Evolutionary conservation across 345 rosid species (phyloP), one percentile per base, ranked within the genome.

Genomic region (Gossypioides kirkii): DNA sequence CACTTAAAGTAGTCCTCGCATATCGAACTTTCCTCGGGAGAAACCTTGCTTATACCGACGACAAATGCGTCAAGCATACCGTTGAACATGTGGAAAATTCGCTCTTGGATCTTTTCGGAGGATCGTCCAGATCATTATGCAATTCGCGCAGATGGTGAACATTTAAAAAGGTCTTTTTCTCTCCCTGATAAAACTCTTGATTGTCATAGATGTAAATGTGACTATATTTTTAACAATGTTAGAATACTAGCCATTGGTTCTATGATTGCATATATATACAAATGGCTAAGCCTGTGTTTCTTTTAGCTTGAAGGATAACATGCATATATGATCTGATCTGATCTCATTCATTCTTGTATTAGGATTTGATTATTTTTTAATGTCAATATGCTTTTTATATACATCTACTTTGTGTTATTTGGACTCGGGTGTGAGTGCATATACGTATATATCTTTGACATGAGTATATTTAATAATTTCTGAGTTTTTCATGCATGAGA

Each of bases 1-100:
- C 90, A n/a, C 87, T 87, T 73, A 86, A 80, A 49, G 88, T 91
- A 61, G 79, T 87, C 63, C 96, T 77, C 38, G 90, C 96, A n/a
- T 91, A 91, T 78, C 84, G 90, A 61, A 72, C 80, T 2, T 90
- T 91, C 77, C 75, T 88, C 0, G 93, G 88, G 60, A 82, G 74
- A 11, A 76, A 80, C 71, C 74, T 47, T 4, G 43, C 20, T 60
- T 76, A 77, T 46, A 81, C 86, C 23, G 82, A 86, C 1, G 93
- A 88, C 46, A 91, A 81, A 78, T 62, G 85, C 72, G 84, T 90
- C 26, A 83, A 87, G 80, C 87, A 88, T 82, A 77, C 73, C 13
- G 79, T 80, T 7, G 97, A 90, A 69, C 88, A 86, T 64, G 67
- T 93, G 55, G 91, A 84, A 78, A 81, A 70, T 7, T 41, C 78